These are phyloP conservation scores for Chlamydomonas sp. DNA, from an alignment of 139 green algal species.

Conservation along the genomic window DNA sequence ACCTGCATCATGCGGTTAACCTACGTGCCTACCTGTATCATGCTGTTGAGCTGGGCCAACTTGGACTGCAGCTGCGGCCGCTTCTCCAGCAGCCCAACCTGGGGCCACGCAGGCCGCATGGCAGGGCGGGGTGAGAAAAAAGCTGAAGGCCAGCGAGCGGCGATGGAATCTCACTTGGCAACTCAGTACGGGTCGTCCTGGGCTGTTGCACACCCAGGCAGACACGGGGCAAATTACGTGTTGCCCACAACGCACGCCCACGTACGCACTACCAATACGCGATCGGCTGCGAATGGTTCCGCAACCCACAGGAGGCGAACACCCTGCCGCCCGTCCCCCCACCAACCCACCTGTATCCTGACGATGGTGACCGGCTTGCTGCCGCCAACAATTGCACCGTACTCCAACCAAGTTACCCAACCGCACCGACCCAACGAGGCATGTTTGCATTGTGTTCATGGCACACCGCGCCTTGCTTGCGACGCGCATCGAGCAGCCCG, in stretches of 20 bases:
- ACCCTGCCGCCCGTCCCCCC: not conserved
- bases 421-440: too few relatives aligned
- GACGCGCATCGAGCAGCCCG: not conserved
- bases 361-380: conserved; percentile 33
- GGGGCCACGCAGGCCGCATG: not conserved
- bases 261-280: too few relatives aligned
- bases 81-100: conserved; percentile 38
- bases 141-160: not conserved
- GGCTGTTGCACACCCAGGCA: too few relatives aligned
- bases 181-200: too few relatives aligned
- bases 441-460: too few relatives aligned
- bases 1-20: conserved; percentile 47
- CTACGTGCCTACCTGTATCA: conserved; percentile 40
- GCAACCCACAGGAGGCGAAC: not conserved
- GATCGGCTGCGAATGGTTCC: too few relatives aligned
- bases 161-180: not conserved
- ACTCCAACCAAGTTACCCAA: too few relatives aligned
- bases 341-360: conserved; percentile 28
- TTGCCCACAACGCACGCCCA: too few relatives aligned
- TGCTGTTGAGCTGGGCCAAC: conserved; percentile 35
- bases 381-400: not conserved
- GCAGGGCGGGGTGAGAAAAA: not conserved
- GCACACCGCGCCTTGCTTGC: not conserved
- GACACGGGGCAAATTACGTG: too few relatives aligned
- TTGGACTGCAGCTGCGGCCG: conserved; percentile 36